Conservation (phyloP, 1,284 basidiomycete species). For the Meira nashicola region DNA sequence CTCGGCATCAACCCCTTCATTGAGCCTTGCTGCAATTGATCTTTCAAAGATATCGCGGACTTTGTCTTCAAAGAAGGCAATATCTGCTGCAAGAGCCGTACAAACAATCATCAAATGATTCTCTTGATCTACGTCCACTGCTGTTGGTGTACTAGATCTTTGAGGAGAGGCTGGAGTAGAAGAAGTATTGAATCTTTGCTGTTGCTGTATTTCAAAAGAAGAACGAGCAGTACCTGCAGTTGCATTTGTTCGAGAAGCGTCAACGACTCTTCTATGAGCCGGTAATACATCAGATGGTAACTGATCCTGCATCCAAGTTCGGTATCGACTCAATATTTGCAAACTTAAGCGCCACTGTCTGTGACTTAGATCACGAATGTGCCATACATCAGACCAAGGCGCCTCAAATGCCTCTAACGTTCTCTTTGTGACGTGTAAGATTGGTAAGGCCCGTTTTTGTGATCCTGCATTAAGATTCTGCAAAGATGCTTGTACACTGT, state of each 20-base stretch:
- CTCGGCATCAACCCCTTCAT: background rate
- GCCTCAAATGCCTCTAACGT: constrained; percentile 23
- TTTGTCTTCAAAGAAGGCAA: constrained; percentile 11
- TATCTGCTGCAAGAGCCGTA: constrained; percentile 15
- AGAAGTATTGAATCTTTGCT: background rate
- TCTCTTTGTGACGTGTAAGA: constrained; percentile 19
- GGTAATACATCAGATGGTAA: constrained; percentile 13
- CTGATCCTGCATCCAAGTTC: constrained; percentile 33
- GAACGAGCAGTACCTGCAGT: too few relatives aligned
- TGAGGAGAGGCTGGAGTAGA: background rate
- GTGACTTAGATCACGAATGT: constrained; percentile 32
- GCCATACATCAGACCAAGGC: constrained; percentile 33
- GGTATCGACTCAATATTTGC: constrained; percentile 43
- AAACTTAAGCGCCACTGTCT: constrained; percentile 46
- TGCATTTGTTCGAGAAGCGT: too few relatives aligned
- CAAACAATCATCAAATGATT: constrained; percentile 8
- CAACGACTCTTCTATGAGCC: background rate
- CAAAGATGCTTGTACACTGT: constrained; percentile 56
- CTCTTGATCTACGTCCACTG: background rate
- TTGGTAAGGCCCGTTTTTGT: background rate
- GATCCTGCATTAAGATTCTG: background rate
- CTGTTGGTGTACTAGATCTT: constrained; percentile 5
- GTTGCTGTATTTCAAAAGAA: too few relatives aligned
- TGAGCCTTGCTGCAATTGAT: constrained; percentile 12
- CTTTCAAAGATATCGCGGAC: constrained; percentile 4